Evolutionary conservation across 1,284 basidiomycete genomes (phyloP).

Genomic region (Takashimella koratensis): DNA sequence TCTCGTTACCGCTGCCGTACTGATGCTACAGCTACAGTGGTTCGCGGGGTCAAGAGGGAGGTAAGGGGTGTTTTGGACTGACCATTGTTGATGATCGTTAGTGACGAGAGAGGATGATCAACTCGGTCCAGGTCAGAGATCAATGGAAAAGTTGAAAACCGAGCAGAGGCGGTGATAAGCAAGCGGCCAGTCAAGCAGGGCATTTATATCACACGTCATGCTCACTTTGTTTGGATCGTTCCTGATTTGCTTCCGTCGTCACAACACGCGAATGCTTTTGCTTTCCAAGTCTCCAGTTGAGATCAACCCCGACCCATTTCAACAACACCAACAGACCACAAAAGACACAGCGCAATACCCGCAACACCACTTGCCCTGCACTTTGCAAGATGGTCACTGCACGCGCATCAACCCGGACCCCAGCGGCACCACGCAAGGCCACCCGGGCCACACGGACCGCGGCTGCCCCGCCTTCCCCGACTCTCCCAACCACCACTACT

Average conservation of each 20-base stretch:
- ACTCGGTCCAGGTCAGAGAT: no score
- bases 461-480: not conserved
- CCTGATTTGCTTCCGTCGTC: slow-evolving; percentile 1
- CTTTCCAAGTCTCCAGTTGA: no score
- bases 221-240: slow-evolving; percentile 8
- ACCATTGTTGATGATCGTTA: no score
- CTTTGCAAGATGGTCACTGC: not conserved
- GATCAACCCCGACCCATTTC: not conserved
- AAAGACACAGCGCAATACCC: not conserved
- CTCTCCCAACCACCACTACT: not conserved
- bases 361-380: not conserved
- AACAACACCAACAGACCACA: not conserved
- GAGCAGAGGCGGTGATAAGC: no score
- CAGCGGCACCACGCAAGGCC: not conserved
- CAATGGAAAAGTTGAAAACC: no score
- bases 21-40: no score
- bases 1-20: no score
- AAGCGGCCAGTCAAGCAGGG: not conserved
- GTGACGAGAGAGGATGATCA: no score
- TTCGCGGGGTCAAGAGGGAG: no score
- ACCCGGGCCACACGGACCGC: not conserved
- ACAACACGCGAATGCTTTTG: not conserved
- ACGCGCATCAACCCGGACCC: not conserved
- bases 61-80: no score
- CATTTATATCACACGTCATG: not conserved